These are phyloP conservation scores for Colletotrichum sojae DNA, from an alignment of 2,329 filamentous ascomycete genomes.

Conservation along the genomic window DNA sequence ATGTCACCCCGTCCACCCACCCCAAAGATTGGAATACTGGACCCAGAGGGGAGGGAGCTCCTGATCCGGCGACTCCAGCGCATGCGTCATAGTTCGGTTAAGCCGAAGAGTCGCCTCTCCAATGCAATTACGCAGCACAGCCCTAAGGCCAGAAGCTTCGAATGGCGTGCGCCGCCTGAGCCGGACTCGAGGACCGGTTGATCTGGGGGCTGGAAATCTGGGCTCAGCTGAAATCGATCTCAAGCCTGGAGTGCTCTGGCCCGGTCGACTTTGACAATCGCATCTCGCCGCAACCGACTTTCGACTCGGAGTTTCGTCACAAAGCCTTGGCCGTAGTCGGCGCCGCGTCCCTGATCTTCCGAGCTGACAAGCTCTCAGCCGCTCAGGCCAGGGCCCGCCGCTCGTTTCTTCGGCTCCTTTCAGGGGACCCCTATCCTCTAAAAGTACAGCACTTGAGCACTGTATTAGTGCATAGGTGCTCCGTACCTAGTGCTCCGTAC, in stretches of 20 bases:
- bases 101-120: slow-evolving; percentile 25
- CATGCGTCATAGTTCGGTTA: slow-evolving; percentile 40
- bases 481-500: too few relatives aligned
- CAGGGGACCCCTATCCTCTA: slow-evolving; percentile 12
- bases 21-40: too few relatives aligned
- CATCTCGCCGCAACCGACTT: slow-evolving; percentile 17
- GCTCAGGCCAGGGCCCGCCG: too few relatives aligned
- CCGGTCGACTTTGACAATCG: background rate
- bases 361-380: slow-evolving; percentile 11
- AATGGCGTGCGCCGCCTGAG: background rate
- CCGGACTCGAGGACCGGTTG: too few relatives aligned
- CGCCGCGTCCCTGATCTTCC: slow-evolving; percentile 24
- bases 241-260: too few relatives aligned
- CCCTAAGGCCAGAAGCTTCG: slow-evolving; percentile 13
- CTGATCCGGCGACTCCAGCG: slow-evolving; percentile 24
- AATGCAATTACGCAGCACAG: slow-evolving; percentile 37
- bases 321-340: slow-evolving; percentile 20
- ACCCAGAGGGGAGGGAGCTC: slow-evolving; percentile 23
- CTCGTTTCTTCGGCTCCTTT: slow-evolving; percentile 5
- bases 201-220: too few relatives aligned
- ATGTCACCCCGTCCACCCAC: slow-evolving; percentile 18
- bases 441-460: too few relatives aligned
- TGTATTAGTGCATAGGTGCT: too few relatives aligned
- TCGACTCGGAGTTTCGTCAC: slow-evolving; percentile 36
- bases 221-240: too few relatives aligned